phyloP scores from a whole-genome alignment of 2,329 filamentous ascomycete species.

The Colletotrichum tanaceti region DNA sequence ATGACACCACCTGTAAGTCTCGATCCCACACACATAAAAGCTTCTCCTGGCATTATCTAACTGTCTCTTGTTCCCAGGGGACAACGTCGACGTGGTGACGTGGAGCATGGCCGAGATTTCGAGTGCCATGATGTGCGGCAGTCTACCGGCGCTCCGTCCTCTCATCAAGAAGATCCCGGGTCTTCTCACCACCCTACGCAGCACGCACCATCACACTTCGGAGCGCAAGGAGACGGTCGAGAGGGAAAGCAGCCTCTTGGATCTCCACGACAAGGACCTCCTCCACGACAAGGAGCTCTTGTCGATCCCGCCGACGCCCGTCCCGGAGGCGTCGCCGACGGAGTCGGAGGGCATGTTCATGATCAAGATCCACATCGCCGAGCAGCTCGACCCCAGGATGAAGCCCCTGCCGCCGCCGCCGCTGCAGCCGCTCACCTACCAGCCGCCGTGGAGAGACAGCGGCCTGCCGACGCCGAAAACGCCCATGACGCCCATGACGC shows the following conservation, averaged over 20 bases:
- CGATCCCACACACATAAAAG: too few species aligned
- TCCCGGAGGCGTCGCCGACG: background rate
- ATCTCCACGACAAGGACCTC: constrained; percentile 4
- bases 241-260: constrained; percentile 12
- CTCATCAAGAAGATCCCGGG: constrained; percentile 44
- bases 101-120: constrained; percentile 49
- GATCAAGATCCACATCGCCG: constrained; percentile 24
- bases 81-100: constrained; percentile 47
- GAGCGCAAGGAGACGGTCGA: constrained; percentile 14
- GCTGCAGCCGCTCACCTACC: background rate
- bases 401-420: constrained; percentile 28
- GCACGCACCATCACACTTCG: constrained; percentile 9
- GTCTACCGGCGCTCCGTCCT: constrained; percentile 56
- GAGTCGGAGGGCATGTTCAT: background rate
- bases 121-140: constrained; percentile 55
- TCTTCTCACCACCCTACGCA: constrained; percentile 25
- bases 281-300: too few species aligned
- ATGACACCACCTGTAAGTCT: constrained; percentile 34
- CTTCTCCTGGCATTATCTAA: too few species aligned
- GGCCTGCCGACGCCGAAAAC: background rate
- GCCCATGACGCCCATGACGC: constrained; percentile 8
- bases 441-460: constrained; percentile 20
- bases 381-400: constrained; percentile 20
- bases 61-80: constrained; percentile 36
- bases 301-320: background rate